A percentile compares a stretch with the other conserved stretches of the same genome.
Conservation (phyloP, 108 stramenopile genomes). For the Conticribra guillardii region DNA sequence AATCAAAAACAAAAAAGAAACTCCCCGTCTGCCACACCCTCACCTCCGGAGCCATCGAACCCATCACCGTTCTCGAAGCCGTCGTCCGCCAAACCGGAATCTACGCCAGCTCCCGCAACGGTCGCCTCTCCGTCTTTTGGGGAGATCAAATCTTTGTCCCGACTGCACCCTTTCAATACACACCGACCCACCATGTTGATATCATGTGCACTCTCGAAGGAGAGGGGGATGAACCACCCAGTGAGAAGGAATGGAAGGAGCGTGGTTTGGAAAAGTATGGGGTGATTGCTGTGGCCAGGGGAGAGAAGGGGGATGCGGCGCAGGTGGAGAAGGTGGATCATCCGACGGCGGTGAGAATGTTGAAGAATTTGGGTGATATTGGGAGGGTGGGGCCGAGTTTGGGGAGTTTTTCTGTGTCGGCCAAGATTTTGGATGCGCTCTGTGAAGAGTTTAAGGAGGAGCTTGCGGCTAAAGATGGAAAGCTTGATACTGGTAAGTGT, state of each 20-base stretch:
- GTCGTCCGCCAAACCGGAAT: slow-evolving; percentile 98
- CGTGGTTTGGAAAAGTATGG: slow-evolving; percentile 98
- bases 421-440: slow-evolving; percentile 82
- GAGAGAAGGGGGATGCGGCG: slow-evolving; percentile 85
- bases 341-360: slow-evolving; percentile 92
- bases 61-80: slow-evolving; percentile 95
- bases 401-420: slow-evolving; percentile 94
- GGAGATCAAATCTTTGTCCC: slow-evolving; percentile 99
- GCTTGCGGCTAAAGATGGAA: slow-evolving; percentile 83
- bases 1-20: slow-evolving; percentile 59
- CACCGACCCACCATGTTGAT: slow-evolving; percentile 92
- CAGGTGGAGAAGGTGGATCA: slow-evolving; percentile 99
- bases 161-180: slow-evolving; percentile 76
- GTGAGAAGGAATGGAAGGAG: slow-evolving; percentile 89
- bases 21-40: slow-evolving; percentile 76
- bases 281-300: slow-evolving; percentile 90
- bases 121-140: slow-evolving; percentile 97
- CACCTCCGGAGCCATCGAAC: slow-evolving; percentile 59
- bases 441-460: slow-evolving; percentile 86
- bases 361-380: slow-evolving; percentile 88
- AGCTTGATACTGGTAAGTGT: slow-evolving; percentile 61
- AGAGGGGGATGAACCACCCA: slow-evolving; percentile 79
- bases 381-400: slow-evolving; percentile 91
- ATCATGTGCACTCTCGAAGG: slow-evolving; percentile 91
- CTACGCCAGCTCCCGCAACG: slow-evolving; percentile 92